These are phyloP conservation scores for Calonectria pseudoturangicola DNA, from an alignment of 2,329 filamentous ascomycete genomes.

Conservation along the genomic window DNA sequence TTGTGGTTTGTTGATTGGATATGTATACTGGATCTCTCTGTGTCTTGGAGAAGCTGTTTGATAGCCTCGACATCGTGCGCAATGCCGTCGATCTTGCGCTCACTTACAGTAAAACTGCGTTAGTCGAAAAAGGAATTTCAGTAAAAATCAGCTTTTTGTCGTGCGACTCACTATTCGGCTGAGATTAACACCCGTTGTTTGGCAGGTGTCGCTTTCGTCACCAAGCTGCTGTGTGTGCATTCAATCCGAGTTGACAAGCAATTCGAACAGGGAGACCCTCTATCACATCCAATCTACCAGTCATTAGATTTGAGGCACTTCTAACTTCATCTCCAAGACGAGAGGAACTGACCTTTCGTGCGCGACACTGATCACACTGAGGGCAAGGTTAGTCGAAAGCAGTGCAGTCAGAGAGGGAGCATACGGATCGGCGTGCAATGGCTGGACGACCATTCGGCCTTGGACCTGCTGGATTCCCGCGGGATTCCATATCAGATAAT, in stretches of 20 bases:
- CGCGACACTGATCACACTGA: constrained; percentile 52
- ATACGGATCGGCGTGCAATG: constrained; percentile 48
- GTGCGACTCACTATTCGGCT: constrained; percentile 57
- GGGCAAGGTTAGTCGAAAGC: not conserved
- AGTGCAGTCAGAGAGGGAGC: not conserved
- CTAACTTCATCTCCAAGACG: not conserved
- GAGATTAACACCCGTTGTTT: constrained; percentile 62
- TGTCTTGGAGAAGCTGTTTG: constrained; percentile 50
- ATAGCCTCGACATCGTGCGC: constrained; percentile 59
- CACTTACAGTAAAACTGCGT: constrained; percentile 48
- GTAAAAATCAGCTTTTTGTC: no score
- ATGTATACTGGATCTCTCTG: constrained; percentile 34
- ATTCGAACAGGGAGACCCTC: constrained; percentile 54
- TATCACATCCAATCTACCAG: constrained; percentile 46
- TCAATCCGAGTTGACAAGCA: constrained; percentile 57
- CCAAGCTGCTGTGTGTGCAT: constrained; percentile 58
- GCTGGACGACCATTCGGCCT: constrained; percentile 9
- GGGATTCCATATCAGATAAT: constrained; percentile 32
- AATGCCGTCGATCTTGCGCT: constrained; percentile 61
- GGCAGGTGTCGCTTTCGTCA: constrained; percentile 48
- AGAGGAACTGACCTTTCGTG: constrained; percentile 42
- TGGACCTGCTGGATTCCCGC: constrained; percentile 26
- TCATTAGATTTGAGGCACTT: not conserved
- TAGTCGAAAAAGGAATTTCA: no score
- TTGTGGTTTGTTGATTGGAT: not conserved